Conservation (phyloP, 176 grass and related monocot genomes). For the Oryza coarctata region DNA sequence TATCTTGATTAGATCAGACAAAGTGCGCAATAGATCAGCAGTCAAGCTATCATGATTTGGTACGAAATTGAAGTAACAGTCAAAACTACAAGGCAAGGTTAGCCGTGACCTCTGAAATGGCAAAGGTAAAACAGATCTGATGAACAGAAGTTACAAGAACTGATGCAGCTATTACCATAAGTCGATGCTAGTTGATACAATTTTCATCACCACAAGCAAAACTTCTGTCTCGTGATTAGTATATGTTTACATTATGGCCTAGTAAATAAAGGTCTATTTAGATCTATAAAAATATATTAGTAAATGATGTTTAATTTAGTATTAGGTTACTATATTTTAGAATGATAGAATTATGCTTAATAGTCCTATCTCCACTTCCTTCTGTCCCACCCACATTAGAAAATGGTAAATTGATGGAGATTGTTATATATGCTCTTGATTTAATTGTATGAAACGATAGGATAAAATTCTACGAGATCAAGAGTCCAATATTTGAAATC, state of each 20-base stretch:
- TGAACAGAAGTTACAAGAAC: not conserved
- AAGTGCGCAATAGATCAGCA: not conserved
- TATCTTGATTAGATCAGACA: not conserved
- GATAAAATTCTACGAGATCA: not conserved
- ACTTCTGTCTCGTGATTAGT: constrained; percentile 18
- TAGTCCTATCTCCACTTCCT: not conserved
- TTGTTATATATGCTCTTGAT: not conserved
- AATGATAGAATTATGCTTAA: too few species aligned
- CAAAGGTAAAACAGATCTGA: not conserved
- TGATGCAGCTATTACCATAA: not conserved
- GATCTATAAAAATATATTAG: too few species aligned
- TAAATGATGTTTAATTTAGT: too few species aligned
- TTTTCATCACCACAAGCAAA: constrained; percentile 34
- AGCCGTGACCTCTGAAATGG: not conserved
- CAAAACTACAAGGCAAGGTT: not conserved
- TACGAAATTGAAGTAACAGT: not conserved
- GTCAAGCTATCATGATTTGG: not conserved
- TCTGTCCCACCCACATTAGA: not conserved
- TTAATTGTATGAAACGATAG: not conserved
- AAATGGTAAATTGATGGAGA: not conserved
- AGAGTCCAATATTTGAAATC: not conserved
- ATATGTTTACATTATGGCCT: constrained; percentile 43
- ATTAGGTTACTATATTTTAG: too few species aligned
- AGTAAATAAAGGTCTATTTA: too few species aligned
- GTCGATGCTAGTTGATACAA: not conserved